phyloP scores from a whole-genome alignment of 1,284 basidiomycete genomes.

The Irpex rosettiformis region DNA sequence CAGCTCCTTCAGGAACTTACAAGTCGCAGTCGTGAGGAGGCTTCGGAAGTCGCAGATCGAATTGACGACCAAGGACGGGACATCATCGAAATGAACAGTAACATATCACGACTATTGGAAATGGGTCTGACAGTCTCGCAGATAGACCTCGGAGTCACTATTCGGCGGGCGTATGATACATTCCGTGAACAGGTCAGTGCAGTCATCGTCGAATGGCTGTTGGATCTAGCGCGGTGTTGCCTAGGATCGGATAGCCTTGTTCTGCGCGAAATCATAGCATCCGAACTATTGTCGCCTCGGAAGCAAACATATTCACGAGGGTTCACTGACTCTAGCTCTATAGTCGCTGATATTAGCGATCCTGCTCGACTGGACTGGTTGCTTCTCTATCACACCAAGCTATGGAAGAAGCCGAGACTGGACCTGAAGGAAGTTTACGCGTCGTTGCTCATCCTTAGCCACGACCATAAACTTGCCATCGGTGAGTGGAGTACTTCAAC shows the following conservation, averaged over 20 bases:
- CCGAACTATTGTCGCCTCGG: conserved; percentile 65
- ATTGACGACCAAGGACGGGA: conserved; percentile 87
- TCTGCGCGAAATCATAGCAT: conserved; percentile 69
- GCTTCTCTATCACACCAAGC: conserved; percentile 73
- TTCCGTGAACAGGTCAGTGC: conserved; percentile 87
- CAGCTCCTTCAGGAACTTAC: conserved; percentile 74
- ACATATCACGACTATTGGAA: conserved; percentile 69
- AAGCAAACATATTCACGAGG: conserved; percentile 29
- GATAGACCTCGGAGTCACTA: conserved; percentile 91
- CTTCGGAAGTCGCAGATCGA: conserved; percentile 58
- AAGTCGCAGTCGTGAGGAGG: conserved; percentile 58
- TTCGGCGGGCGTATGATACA: conserved; percentile 85
- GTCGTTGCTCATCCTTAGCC: conserved; percentile 69
- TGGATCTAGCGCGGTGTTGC: conserved; percentile 75
- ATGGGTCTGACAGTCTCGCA: conserved; percentile 79
- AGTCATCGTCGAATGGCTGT: conserved; percentile 82
- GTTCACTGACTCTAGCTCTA: conserved; percentile 34
- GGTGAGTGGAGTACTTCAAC: conserved; percentile 41
- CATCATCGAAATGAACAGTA: conserved; percentile 76
- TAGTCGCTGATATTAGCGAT: conserved; percentile 49
- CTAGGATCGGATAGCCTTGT: conserved; percentile 65
- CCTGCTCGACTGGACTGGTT: conserved; percentile 69
- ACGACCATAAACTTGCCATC: conserved; percentile 74
- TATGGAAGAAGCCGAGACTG: conserved; percentile 83
- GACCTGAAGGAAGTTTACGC: conserved; percentile 83